These are phyloP conservation scores for Ceratocystis huliohia DNA, from an alignment of 2,329 filamentous ascomycete genomes.

Conservation along the genomic window DNA sequence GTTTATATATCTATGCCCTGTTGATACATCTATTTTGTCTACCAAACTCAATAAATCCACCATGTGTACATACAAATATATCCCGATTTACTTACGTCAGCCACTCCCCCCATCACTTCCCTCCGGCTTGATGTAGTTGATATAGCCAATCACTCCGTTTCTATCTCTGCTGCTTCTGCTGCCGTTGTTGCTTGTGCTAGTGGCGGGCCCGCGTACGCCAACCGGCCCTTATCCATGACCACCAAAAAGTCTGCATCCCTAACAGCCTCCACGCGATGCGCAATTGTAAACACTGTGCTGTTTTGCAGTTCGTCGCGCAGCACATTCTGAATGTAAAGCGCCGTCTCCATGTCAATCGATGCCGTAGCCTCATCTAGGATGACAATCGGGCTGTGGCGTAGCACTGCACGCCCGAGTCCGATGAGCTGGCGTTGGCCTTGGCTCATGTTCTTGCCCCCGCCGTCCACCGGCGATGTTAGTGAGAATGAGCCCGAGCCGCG, in stretches of 20 bases:
- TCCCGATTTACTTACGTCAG: not conserved
- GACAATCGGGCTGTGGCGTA: constrained; percentile 47
- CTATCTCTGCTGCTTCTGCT: too few species aligned
- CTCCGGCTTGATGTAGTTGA: too few species aligned
- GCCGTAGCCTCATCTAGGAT: constrained; percentile 55
- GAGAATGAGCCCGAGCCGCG: constrained; percentile 28
- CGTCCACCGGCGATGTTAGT: constrained; percentile 41
- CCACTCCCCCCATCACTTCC: not conserved
- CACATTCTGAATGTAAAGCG: constrained; percentile 44
- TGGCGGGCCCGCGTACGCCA: constrained; percentile 38
- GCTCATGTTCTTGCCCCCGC: constrained; percentile 48
- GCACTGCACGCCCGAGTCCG: constrained; percentile 46
- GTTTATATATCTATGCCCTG: not conserved
- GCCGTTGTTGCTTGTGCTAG: too few species aligned
- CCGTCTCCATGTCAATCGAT: constrained; percentile 48
- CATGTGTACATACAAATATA: constrained; percentile 4
- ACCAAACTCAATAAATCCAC: not conserved
- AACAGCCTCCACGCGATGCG: constrained; percentile 52
- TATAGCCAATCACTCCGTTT: too few species aligned
- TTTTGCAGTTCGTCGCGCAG: constrained; percentile 40
- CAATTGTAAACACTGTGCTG: constrained; percentile 53
- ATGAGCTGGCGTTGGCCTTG: constrained; percentile 52
- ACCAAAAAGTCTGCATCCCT: constrained; percentile 44
- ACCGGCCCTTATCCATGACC: constrained; percentile 38
- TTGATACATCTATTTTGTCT: constrained; percentile 8